Conservation (phyloP, 306 rosid genomes). For the Prinsepia uniflora region DNA sequence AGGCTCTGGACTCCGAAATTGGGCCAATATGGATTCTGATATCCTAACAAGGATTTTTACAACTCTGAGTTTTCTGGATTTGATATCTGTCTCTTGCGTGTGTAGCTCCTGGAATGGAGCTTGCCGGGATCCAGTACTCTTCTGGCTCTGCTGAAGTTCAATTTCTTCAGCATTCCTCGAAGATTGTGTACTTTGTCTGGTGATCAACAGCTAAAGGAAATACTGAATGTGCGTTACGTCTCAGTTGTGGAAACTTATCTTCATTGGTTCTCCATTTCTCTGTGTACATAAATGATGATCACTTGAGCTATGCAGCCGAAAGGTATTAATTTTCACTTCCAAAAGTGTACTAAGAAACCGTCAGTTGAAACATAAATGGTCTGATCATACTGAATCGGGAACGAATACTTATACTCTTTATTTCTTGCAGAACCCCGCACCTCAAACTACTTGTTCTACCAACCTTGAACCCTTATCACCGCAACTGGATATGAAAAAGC, state of each 20-base stretch:
- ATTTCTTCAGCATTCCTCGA: background rate
- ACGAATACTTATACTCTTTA: background rate
- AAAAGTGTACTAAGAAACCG: background rate
- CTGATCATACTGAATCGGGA: background rate
- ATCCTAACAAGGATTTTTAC: constrained; percentile 19
- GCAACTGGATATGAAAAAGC: background rate
- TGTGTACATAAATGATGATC: background rate
- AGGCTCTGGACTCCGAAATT: background rate
- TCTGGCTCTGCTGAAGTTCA: background rate
- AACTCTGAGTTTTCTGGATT: constrained; percentile 22
- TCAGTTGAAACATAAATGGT: background rate
- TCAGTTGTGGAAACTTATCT: constrained; percentile 18
- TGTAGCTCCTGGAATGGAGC: constrained; percentile 23
- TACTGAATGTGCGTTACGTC: constrained; percentile 21
- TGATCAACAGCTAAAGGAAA: background rate
- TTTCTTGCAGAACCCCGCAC: constrained; percentile 21
- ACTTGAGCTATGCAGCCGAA: background rate
- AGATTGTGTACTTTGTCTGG: background rate
- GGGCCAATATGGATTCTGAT: constrained; percentile 5
- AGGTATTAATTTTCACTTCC: constrained; percentile 8
- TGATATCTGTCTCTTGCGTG: constrained; percentile 11
- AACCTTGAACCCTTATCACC: background rate
- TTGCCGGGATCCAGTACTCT: background rate
- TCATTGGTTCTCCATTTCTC: constrained; percentile 21
- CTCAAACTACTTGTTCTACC: constrained; percentile 36